A percentile compares a stretch with the other conserved stretches of the same genome.
Conservation (phyloP, 148 eudicot species). For the Camellia lanceoleosa region DNA sequence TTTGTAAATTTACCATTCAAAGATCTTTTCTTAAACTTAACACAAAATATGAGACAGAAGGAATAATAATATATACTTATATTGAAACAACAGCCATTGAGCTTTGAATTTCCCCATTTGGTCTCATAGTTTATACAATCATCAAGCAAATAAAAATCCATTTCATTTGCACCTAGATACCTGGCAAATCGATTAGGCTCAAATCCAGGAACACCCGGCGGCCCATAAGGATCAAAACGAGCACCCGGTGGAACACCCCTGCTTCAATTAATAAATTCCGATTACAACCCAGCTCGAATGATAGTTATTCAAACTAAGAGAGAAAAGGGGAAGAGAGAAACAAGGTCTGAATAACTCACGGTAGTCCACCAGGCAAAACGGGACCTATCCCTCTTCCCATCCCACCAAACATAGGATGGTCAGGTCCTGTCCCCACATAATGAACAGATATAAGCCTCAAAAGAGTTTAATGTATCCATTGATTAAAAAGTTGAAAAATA, state of each 20-base stretch:
- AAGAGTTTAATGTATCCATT: background rate
- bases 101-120: background rate
- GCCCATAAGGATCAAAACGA: conserved; percentile 91
- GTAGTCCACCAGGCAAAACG: conserved; percentile 55
- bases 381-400: conserved; percentile 44
- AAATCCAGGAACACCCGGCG: conserved; percentile 89
- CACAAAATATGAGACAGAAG: background rate
- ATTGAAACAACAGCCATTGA: background rate
- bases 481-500: background rate
- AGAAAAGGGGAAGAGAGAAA: background rate
- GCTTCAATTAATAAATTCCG: conserved; percentile 18
- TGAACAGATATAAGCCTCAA: conserved; percentile 3
- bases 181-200: conserved; percentile 73
- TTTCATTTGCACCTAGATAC: conserved; percentile 25
- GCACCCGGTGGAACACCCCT: conserved; percentile 90
- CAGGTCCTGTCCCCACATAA: conserved; percentile 57
- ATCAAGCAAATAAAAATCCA: background rate
- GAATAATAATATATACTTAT: background rate
- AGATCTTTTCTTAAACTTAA: background rate
- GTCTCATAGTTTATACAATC: conserved; percentile 3
- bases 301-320: background rate
- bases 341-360: conserved; percentile 42
- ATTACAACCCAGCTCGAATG: background rate
- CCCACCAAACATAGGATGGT: conserved; percentile 71
- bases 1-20: background rate